Evolutionary conservation across 768 basidiomycete species (phyloP), one percentile per base, ranked within the genome.

Genomic region (Phanerochaete sordida): DNA sequence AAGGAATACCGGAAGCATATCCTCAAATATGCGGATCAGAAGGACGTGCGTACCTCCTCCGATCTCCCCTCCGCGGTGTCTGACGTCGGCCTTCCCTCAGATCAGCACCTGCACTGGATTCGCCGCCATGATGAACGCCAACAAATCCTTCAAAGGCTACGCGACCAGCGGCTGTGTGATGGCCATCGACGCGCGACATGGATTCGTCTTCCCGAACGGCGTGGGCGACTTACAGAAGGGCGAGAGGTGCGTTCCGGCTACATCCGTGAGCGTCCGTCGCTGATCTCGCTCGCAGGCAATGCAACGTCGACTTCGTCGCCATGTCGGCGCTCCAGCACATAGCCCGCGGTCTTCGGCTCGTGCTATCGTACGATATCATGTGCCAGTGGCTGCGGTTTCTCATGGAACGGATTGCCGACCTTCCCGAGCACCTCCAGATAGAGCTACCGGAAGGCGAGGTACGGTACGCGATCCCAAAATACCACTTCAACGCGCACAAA

Each of bases 401-500:
- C 8, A 1, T 13, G 6, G 9, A 57, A 4, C 55, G 63, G 11
- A 26, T 64, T 9, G 24, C 12, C 7, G 31, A 2, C 3, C 39
- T 53, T 23, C 60, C 58, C 15, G 24, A 39, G 1, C 55, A 44
- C 23, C 53, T 61, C 0, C 56, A 56, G 19, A 15, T 43, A 44
- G 37, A 55, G 11, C 15, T 50, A 1, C 48, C 58, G 2, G n/a
- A 27, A 31, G n/a, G 28, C 8, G 19, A 39, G 24, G 37, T 63
- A 5, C 53, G 47, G 8, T 71, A 52, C 11, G 44, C 72, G 2
- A 61, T 80, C 2, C 79, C 76, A 0, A 73, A 74, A 37, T 77
- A 76, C 57, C 79, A 81, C 26, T 66, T 78, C 16, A 65, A 68
- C 2, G 73, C 64, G 0, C 79, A 81, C 47, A 63, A 66, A 0